Conservation (phyloP, 176 grass and related monocot genomes). For the Chloris gayana region DNA sequence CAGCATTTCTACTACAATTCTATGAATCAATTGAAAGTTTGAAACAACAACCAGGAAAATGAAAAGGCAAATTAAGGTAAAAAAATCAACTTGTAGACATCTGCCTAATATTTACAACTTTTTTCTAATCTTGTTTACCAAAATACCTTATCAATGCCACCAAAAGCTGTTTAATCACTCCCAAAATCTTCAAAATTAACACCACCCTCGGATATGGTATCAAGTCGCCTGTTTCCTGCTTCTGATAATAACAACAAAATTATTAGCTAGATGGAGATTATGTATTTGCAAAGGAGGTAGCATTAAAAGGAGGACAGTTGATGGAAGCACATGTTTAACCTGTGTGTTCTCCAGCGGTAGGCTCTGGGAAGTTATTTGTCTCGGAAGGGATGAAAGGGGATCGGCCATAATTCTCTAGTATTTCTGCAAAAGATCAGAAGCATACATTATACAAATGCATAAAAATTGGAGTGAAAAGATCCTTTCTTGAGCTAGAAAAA, state of each 20-base stretch:
- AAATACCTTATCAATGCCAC: slow-evolving; percentile 51
- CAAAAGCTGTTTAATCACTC: slow-evolving; percentile 66
- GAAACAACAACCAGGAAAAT: slow-evolving; percentile 21
- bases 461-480: neutral
- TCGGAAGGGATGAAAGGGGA: slow-evolving; percentile 93
- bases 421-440: slow-evolving; percentile 49
- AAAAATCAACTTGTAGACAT: slow-evolving; percentile 2
- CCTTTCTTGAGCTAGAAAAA: neutral
- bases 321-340: slow-evolving; percentile 36
- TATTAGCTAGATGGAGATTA: slow-evolving; percentile 35
- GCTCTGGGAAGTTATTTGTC: slow-evolving; percentile 73
- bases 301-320: neutral
- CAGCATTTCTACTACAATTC: too few species aligned
- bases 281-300: slow-evolving; percentile 4
- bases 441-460: neutral
- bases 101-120: neutral
- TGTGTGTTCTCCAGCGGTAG: slow-evolving; percentile 63
- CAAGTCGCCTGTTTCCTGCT: slow-evolving; percentile 74
- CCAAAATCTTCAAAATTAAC: slow-evolving; percentile 89
- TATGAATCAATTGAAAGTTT: slow-evolving; percentile 27
- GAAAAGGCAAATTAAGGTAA: slow-evolving; percentile 8
- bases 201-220: slow-evolving; percentile 91
- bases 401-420: slow-evolving; percentile 95
- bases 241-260: slow-evolving; percentile 53
- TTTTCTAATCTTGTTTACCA: neutral